Evolutionary conservation across 1,139 yeast species (phyloP).

Genomic region (Hemisphaericaspora lyxosophila): DNA sequence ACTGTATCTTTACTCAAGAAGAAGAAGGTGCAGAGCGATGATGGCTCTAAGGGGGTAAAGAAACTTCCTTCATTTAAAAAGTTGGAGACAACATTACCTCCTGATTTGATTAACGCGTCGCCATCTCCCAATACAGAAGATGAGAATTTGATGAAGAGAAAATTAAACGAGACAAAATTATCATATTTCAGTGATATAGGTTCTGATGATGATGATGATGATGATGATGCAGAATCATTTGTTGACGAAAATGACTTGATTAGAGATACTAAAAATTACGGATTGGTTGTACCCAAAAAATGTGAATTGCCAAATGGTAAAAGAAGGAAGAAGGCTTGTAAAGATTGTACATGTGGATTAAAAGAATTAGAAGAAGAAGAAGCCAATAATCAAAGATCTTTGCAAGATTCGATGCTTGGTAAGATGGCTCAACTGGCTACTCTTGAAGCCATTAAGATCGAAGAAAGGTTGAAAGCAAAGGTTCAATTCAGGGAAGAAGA

Average conservation of each 20-base stretch:
- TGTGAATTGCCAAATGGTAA: conserved; percentile 58
- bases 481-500: conserved; percentile 67
- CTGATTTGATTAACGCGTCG: conserved; percentile 45
- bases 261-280: conserved; percentile 25
- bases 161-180: conserved; percentile 47
- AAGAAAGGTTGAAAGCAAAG: conserved; percentile 42
- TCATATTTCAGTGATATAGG: conserved; percentile 54
- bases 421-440: conserved; percentile 54
- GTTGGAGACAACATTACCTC: conserved; percentile 13
- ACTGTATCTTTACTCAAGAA: conserved; percentile 29
- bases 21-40: conserved; percentile 19
- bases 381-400: conserved; percentile 46
- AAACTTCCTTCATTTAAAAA: conserved; percentile 30
- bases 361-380: conserved; percentile 72
- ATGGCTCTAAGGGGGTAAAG: too few relatives aligned
- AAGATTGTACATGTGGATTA: conserved; percentile 96
- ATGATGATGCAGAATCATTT: conserved; percentile 23
- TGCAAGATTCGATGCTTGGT: conserved; percentile 47
- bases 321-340: conserved; percentile 83
- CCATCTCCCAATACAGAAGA: conserved; percentile 27
- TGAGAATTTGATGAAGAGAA: conserved; percentile 40
- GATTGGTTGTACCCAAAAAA: conserved; percentile 45
- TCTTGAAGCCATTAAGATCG: conserved; percentile 54
- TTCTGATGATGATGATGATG: conserved; percentile 30
- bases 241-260: conserved; percentile 48